Percentiles rank a stretch among this genome's conserved stretches.
phyloP scores from a whole-genome alignment of 495 filamentous ascomycete species.

The Penicillium flavigenum region DNA sequence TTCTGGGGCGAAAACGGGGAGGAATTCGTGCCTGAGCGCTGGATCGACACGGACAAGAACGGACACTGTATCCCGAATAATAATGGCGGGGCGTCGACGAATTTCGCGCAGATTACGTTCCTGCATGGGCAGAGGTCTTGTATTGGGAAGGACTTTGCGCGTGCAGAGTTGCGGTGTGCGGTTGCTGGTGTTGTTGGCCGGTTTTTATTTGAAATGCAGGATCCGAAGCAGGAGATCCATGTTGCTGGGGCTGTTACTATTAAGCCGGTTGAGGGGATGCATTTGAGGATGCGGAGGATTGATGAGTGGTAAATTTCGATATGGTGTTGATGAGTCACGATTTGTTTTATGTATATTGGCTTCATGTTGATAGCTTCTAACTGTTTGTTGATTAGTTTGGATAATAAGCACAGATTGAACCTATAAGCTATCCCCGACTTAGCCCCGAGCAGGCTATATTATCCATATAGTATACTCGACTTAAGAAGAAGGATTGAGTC shows the following conservation, averaged over 20 bases:
- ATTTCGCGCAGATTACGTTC: slow-evolving; percentile 50
- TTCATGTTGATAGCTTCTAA: neutral
- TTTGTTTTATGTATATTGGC: neutral
- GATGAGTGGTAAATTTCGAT: slow-evolving; percentile 57
- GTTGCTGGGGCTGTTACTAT: slow-evolving; percentile 65
- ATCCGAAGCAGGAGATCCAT: slow-evolving; percentile 57
- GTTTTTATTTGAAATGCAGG: slow-evolving; percentile 54
- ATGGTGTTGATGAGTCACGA: slow-evolving; percentile 1
- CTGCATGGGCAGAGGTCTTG: slow-evolving; percentile 50
- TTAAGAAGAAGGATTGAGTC: neutral
- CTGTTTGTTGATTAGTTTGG: neutral
- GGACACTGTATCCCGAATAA: slow-evolving; percentile 32
- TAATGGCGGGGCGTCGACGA: slow-evolving; percentile 43
- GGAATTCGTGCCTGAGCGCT: slow-evolving; percentile 47
- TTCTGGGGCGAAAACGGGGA: slow-evolving; percentile 47
- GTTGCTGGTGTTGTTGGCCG: slow-evolving; percentile 39
- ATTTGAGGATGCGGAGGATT: slow-evolving; percentile 57
- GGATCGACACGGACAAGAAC: slow-evolving; percentile 45
- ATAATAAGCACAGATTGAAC: no score
- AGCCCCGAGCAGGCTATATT: neutral
- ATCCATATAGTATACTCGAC: neutral
- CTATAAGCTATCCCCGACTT: neutral
- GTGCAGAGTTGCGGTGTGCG: slow-evolving; percentile 40
- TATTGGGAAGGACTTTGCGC: slow-evolving; percentile 53
- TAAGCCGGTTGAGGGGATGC: slow-evolving; percentile 64